Evolutionary conservation across 2,329 filamentous ascomycete species (phyloP), one percentile per base, ranked within the genome.

Genomic region (Cordyceps fumosorosea): DNA sequence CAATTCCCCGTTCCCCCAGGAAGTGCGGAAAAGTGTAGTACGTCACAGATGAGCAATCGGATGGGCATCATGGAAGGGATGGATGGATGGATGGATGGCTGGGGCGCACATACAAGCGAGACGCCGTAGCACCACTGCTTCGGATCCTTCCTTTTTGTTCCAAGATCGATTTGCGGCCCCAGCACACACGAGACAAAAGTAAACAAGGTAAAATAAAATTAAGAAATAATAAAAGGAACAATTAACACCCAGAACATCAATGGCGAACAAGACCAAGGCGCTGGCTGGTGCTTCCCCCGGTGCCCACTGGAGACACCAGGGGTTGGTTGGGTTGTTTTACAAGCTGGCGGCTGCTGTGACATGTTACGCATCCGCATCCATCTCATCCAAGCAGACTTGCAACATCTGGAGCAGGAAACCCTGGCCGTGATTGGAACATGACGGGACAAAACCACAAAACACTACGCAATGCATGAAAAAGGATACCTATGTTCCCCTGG

Each of bases 341-440:
- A 12, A 40, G n/a, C 20, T 56, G 54, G 56, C 56, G 56, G 56
- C 56, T 58, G 45, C 45, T 58, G 56, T 50, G 32, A 58, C 56
- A 50, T 48, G 45, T 26, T 50, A 37, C 42, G 44, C 29, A 29
- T 29, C 8, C n/a, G 37, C 44, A 48, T 50, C 5, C 45, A 24
- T 26, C 44, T 29, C 55, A 24, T 48, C 55, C 42, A 57, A 48
- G n/a, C 44, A 47, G 5, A 26, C 22, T 48, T 14, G 45, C 44
- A 47, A 22, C 10, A 56, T 32, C 11, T 22, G 37, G 20, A 8
- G 8, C 55, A 32, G 22, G 18, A 55, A 29, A 7, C 24, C 37
- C 22, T 40, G 22, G 22, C 37, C 45, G 2, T 56, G 40, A 34
- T 24, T 54, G 51, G 34, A 24, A 54, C 1, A 53, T 5, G n/a